Percentiles rank a stretch among this genome's conserved stretches.
Evolutionary conservation across 2,329 filamentous ascomycete genomes (phyloP).

Genomic region (Leptographium radiaticola): DNA sequence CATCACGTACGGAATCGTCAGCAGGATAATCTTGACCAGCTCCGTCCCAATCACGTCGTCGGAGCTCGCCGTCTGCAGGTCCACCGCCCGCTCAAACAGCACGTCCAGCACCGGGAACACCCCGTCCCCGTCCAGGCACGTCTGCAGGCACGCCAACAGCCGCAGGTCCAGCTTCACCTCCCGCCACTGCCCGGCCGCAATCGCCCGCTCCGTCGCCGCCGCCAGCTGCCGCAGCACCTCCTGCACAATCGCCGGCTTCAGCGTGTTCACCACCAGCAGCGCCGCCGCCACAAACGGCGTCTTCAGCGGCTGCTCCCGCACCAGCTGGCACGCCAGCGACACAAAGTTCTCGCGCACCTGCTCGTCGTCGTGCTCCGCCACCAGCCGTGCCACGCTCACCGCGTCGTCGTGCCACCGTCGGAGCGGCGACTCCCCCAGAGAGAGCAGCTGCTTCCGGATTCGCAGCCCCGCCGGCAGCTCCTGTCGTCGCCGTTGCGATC

Average conservation of each 20-base stretch:
- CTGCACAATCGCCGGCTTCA: constrained; percentile 61
- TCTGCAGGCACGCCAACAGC: constrained; percentile 77
- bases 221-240: constrained; percentile 55
- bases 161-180: constrained; percentile 83
- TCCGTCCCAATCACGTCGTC: constrained; percentile 83
- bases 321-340: constrained; percentile 60
- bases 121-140: constrained; percentile 68
- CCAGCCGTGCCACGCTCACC: constrained; percentile 57
- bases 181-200: constrained; percentile 70
- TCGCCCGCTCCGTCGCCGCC: constrained; percentile 48
- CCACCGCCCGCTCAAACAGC: constrained; percentile 82
- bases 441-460: constrained; percentile 65
- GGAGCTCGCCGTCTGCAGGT: constrained; percentile 82
- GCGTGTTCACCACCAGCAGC: constrained; percentile 63
- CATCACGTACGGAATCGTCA: constrained; percentile 87
- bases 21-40: constrained; percentile 89
- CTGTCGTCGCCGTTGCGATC: constrained; percentile 59
- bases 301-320: constrained; percentile 88
- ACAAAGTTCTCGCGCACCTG: constrained; percentile 63
- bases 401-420: constrained; percentile 71
- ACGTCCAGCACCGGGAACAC: constrained; percentile 77
- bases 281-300: constrained; percentile 88
- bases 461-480: constrained; percentile 56
- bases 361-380: constrained; percentile 68
- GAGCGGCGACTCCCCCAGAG: constrained; percentile 70